Conservation (phyloP, 2,329 filamentous ascomycete genomes). For the Apiospora rasikravindrae region DNA sequence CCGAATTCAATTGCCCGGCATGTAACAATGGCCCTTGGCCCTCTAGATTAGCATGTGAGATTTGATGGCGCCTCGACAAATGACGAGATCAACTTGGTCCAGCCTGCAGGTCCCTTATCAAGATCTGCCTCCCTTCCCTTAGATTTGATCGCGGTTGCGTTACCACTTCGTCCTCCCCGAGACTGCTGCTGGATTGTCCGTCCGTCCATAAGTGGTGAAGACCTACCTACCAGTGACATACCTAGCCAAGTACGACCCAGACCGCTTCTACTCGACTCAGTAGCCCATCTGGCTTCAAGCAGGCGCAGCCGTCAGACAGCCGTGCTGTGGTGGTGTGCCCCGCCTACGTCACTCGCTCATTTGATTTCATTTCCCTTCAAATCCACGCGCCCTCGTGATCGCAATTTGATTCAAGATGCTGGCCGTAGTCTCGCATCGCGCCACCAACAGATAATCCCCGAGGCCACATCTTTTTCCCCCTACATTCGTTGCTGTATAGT, state of each 20-base stretch:
- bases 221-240: not conserved
- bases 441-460: conserved; percentile 3
- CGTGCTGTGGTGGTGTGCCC: conserved; percentile 6
- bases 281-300: conserved; percentile 3
- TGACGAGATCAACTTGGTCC: conserved; percentile 5
- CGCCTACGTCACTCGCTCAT: conserved; percentile 20
- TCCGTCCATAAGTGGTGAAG: not conserved
- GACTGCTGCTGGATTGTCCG: not conserved
- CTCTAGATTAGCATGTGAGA: conserved; percentile 11
- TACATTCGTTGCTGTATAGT: conserved; percentile 16
- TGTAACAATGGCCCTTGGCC: not conserved
- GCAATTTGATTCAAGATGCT: conserved; percentile 18
- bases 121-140: not conserved
- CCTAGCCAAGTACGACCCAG: not conserved
- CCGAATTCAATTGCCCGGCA: conserved; percentile 10
- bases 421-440: not conserved
- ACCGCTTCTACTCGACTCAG: not conserved
- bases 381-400: conserved; percentile 11
- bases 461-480: not conserved
- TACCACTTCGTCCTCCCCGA: not conserved
- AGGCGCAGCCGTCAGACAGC: conserved; percentile 7
- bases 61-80: not conserved
- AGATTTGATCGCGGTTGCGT: not conserved
- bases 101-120: conserved; percentile 4
- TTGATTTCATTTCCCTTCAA: not conserved